These are phyloP conservation scores for Rhinocladiella similis DNA, from an alignment of 2,329 filamentous ascomycete species.

Conservation along the genomic window DNA sequence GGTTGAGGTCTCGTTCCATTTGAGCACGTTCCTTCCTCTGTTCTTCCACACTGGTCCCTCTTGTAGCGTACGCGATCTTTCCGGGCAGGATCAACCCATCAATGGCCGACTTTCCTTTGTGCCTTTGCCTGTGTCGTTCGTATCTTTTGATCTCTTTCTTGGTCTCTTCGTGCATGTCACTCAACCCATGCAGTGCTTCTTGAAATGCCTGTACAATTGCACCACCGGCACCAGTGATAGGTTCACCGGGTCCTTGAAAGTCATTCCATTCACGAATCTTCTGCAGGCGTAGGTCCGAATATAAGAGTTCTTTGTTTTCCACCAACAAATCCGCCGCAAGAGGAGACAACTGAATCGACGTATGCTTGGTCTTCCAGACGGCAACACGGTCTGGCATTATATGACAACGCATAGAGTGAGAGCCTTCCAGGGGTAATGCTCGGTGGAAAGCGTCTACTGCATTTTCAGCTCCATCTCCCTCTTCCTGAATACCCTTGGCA, in stretches of 20 bases:
- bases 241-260: slow-evolving; percentile 56
- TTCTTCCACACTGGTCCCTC: slow-evolving; percentile 17
- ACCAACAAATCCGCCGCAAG: slow-evolving; percentile 56
- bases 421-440: slow-evolving; percentile 34
- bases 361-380: slow-evolving; percentile 53
- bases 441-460: slow-evolving; percentile 45
- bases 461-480: slow-evolving; percentile 40
- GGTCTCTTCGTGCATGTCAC: slow-evolving; percentile 50
- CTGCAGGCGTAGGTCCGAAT: slow-evolving; percentile 49
- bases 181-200: slow-evolving; percentile 50
- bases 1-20: slow-evolving; percentile 13
- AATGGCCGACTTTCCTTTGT: slow-evolving; percentile 15
- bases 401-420: slow-evolving; percentile 38
- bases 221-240: slow-evolving; percentile 50
- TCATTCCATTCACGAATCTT: slow-evolving; percentile 54
- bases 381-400: slow-evolving; percentile 50
- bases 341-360: slow-evolving; percentile 50
- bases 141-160: slow-evolving; percentile 49
- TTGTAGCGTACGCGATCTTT: slow-evolving; percentile 22
- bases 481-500: slow-evolving; percentile 36
- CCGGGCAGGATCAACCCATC: slow-evolving; percentile 24
- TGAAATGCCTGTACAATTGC: slow-evolving; percentile 46
- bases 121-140: slow-evolving; percentile 45
- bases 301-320: slow-evolving; percentile 53
- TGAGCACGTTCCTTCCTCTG: slow-evolving; percentile 14